Evolutionary conservation across 225 moss, liverwort and hornwort genomes (phyloP).

Genomic region (Straminergon stramineum): DNA sequence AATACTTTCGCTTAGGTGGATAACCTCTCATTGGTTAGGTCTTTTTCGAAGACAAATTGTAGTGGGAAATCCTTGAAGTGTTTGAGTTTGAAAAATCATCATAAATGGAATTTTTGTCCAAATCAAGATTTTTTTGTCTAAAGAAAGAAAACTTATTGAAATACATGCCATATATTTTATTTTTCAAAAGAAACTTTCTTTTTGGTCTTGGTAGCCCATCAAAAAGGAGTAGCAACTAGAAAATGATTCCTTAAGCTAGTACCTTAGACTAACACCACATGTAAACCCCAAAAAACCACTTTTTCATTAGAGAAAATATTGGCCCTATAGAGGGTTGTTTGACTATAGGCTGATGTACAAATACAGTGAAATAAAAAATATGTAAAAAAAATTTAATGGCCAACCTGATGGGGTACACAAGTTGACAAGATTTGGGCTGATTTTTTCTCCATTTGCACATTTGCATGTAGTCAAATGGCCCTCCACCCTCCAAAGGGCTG

Average conservation of each 20-base stretch:
- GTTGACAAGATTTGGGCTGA: too few species aligned
- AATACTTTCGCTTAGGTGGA: neutral
- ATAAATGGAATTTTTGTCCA: neutral
- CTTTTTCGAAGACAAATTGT: fast-evolving
- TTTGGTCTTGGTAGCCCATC: neutral
- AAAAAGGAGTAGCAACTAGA: fast-evolving
- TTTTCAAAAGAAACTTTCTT: neutral
- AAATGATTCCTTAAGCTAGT: neutral
- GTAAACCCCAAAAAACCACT: fast-evolving
- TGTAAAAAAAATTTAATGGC: too few species aligned
- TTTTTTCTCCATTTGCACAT: too few species aligned
- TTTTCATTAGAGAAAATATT: neutral
- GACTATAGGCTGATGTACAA: too few species aligned
- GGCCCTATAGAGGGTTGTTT: too few species aligned
- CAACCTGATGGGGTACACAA: too few species aligned
- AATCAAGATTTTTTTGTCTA: neutral
- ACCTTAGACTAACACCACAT: neutral
- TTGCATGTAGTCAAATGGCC: too few species aligned
- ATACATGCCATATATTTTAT: neutral
- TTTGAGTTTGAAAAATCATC: neutral
- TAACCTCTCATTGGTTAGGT: neutral
- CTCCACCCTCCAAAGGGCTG: too few species aligned
- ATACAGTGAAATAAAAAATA: too few species aligned
- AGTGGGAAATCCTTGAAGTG: neutral
- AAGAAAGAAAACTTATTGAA: neutral